Evolutionary conservation across 1,284 basidiomycete species (phyloP).

Genomic region (Ceratobasidium sp.): DNA sequence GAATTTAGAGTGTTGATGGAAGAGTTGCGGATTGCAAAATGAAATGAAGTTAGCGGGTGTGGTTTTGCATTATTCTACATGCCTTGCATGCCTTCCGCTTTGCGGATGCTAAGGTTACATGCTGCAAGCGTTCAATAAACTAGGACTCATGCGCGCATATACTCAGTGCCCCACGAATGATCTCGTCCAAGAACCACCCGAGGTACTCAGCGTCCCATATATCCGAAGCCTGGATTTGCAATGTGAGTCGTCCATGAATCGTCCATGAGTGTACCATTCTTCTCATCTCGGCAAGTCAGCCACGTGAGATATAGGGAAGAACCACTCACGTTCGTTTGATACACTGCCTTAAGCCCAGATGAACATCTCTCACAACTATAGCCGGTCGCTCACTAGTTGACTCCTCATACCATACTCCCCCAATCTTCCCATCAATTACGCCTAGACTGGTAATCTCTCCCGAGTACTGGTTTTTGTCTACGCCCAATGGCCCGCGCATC

Average conservation of each 20-base stretch:
- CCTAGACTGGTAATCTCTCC: slow-evolving; percentile 18
- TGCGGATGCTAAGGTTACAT: too few relatives aligned
- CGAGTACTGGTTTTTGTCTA: not conserved
- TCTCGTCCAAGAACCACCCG: slow-evolving; percentile 18
- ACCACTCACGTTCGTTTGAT: slow-evolving; percentile 11
- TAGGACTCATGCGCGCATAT: slow-evolving; percentile 6
- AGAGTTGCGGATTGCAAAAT: too few relatives aligned
- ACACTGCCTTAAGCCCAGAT: slow-evolving; percentile 26
- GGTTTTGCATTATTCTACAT: too few relatives aligned
- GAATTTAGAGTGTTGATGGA: too few relatives aligned
- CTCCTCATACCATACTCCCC: not conserved
- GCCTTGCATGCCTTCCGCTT: too few relatives aligned
- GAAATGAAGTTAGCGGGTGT: too few relatives aligned
- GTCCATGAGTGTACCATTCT: slow-evolving; percentile 28
- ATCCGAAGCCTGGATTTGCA: slow-evolving; percentile 32
- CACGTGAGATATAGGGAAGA: not conserved
- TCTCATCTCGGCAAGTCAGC: not conserved
- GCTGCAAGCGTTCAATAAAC: not conserved
- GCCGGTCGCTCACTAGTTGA: not conserved
- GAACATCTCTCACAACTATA: slow-evolving; percentile 9
- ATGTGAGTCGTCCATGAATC: not conserved
- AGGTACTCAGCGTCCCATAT: slow-evolving; percentile 30
- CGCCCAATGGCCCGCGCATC: slow-evolving; percentile 11
- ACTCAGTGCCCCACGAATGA: slow-evolving; percentile 19
- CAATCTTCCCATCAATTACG: slow-evolving; percentile 7